phyloP scores from a whole-genome alignment of 305 asterid genomes.

The Lippia alba region DNA sequence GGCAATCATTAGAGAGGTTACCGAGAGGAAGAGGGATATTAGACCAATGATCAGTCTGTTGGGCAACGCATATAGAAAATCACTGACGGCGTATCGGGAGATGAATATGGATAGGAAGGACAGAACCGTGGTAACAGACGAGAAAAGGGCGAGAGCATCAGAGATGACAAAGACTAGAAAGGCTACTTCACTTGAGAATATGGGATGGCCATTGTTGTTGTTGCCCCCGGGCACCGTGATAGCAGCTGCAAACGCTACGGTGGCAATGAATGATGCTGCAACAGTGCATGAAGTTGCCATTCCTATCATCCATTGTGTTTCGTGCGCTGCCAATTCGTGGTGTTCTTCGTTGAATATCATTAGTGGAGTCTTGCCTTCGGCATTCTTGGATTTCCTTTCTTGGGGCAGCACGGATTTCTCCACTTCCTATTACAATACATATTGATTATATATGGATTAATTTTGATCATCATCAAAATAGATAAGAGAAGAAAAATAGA shows the following conservation, averaged over 20 bases:
- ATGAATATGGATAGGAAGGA: conserved; percentile 38
- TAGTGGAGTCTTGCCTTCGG: conserved; percentile 28
- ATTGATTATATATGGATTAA: not conserved
- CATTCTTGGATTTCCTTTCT: conserved; percentile 16
- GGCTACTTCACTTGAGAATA: not conserved
- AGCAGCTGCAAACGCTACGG: conserved; percentile 48
- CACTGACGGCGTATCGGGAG: conserved; percentile 33
- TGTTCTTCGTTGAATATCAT: conserved; percentile 40
- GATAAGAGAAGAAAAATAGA: no score
- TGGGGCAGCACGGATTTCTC: conserved; percentile 36
- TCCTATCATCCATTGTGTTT: conserved; percentile 41
- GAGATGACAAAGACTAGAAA: conserved; percentile 33
- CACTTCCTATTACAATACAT: conserved; percentile 27
- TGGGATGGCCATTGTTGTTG: conserved; percentile 23
- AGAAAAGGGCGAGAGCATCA: conserved; percentile 22
- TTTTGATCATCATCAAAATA: not conserved
- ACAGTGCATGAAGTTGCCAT: conserved; percentile 48
- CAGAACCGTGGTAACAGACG: conserved; percentile 29
- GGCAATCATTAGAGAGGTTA: conserved; percentile 32
- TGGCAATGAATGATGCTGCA: conserved; percentile 44
- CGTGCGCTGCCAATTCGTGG: conserved; percentile 20
- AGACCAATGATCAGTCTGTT: conserved; percentile 35
- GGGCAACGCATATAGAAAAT: conserved; percentile 38
- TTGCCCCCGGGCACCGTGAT: conserved; percentile 47
- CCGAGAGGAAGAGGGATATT: conserved; percentile 31